A percentile compares a stretch with the other conserved stretches of the same genome.
phyloP scores from a whole-genome alignment of 192 early-diverging fungal genomes.

The Glomus cerebriforme region DNA sequence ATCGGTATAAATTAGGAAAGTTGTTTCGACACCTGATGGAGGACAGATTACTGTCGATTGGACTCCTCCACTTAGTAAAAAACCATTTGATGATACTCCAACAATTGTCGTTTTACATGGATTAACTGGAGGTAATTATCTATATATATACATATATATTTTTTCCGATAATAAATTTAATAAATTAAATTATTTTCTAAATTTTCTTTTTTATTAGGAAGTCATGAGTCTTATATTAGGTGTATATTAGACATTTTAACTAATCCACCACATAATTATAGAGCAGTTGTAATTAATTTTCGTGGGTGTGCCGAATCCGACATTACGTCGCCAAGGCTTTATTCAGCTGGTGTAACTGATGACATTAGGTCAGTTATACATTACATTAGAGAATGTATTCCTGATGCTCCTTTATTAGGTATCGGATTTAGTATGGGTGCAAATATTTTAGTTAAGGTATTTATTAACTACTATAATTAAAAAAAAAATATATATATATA shows the following conservation, averaged over 20 bases:
- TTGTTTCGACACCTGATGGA: slow-evolving; percentile 73
- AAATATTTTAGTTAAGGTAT: slow-evolving; percentile 86
- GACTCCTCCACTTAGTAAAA: slow-evolving; percentile 60
- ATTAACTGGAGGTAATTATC: slow-evolving; percentile 75
- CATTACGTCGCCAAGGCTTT: slow-evolving; percentile 77
- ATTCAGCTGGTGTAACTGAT: slow-evolving; percentile 79
- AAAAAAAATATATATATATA: neutral
- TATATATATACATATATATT: neutral
- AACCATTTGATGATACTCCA: slow-evolving; percentile 64
- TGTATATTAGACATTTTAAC: slow-evolving; percentile 66
- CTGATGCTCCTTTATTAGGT: slow-evolving; percentile 70
- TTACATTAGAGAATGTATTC: slow-evolving; percentile 56
- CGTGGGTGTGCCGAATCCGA: slow-evolving; percentile 86
- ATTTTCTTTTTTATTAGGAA: slow-evolving; percentile 42
- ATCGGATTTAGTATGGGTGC: slow-evolving; percentile 91
- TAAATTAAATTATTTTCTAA: no score
- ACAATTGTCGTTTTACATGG: slow-evolving; percentile 87
- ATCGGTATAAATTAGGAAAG: slow-evolving; percentile 44
- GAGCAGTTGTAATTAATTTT: slow-evolving; percentile 84
- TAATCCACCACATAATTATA: slow-evolving; percentile 60
- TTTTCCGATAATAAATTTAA: no score
- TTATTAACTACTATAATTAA: neutral
- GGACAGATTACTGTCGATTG: slow-evolving; percentile 89
- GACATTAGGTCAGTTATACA: slow-evolving; percentile 68
- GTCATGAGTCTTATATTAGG: slow-evolving; percentile 87